phyloP scores from a whole-genome alignment of 2,329 filamentous ascomycete genomes.

The Exophiala viscosa region DNA sequence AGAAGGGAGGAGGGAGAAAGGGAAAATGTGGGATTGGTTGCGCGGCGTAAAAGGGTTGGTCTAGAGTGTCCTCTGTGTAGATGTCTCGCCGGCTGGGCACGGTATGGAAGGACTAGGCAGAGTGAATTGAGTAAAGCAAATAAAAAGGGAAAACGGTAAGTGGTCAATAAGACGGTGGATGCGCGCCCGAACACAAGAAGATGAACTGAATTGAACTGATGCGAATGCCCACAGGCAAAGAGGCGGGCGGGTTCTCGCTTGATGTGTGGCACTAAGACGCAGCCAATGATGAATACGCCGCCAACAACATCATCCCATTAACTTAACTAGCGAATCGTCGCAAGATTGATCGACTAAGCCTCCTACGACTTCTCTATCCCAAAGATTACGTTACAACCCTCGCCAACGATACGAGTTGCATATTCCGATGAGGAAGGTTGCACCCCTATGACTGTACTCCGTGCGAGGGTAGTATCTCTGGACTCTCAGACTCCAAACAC shows the following conservation, averaged over 20 bases:
- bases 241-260: constrained; percentile 17
- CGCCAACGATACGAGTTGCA: neutral
- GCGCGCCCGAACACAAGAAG: no score
- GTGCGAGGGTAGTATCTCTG: no score
- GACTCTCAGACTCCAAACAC: no score
- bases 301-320: neutral
- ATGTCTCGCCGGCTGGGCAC: neutral
- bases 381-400: neutral
- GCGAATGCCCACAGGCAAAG: neutral
- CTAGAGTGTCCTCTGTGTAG: no score
- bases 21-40: neutral
- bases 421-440: constrained; percentile 3
- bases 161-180: no score
- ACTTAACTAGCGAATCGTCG: constrained; percentile 2
- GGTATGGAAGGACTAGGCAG: neutral
- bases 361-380: neutral
- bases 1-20: constrained; percentile 3
- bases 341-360: constrained; percentile 16
- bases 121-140: constrained; percentile 3
- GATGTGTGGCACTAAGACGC: constrained; percentile 11
- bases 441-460: neutral
- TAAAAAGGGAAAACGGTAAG: no score
- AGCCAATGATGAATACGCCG: constrained; percentile 10
- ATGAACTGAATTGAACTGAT: neutral
- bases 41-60: neutral